Evolutionary conservation across 768 basidiomycete genomes (phyloP).

Genomic region (Panellus pusillus): DNA sequence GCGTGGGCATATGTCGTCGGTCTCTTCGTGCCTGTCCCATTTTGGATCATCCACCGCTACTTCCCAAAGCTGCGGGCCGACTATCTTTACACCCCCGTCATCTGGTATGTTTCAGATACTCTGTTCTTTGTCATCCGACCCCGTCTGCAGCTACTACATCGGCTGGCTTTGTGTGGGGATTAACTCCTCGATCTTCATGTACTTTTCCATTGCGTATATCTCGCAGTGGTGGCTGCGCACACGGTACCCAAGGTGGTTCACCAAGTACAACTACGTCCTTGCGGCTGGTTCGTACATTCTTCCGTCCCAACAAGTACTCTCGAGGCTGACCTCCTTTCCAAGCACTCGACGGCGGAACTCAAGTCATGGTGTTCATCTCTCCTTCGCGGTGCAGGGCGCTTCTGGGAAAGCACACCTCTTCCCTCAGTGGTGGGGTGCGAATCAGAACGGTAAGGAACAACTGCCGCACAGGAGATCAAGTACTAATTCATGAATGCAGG

Average conservation of each 20-base stretch:
- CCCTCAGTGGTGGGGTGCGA: conserved; percentile 60
- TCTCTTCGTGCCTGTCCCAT: conserved; percentile 51
- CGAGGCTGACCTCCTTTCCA: not conserved
- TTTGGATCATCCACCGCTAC: conserved; percentile 47
- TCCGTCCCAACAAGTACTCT: not conserved
- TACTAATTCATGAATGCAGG: conserved; percentile 22
- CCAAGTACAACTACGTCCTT: conserved; percentile 42
- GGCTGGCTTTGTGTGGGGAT: conserved; percentile 53
- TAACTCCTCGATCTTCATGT: conserved; percentile 43
- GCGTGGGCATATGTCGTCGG: conserved; percentile 49
- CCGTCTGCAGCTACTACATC: conserved; percentile 39
- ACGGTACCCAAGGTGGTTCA: conserved; percentile 48
- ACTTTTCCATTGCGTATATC: conserved; percentile 42
- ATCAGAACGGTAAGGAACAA: conserved; percentile 44
- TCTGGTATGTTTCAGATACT: conserved; percentile 31
- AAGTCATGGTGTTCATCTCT: conserved; percentile 59
- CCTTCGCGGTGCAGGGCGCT: conserved; percentile 53
- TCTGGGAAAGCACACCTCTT: conserved; percentile 48
- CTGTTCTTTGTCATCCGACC: not conserved
- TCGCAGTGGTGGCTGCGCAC: conserved; percentile 51
- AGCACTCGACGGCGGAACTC: conserved; percentile 38
- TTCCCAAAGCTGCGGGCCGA: conserved; percentile 47
- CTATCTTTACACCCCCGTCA: conserved; percentile 48
- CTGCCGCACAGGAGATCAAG: not conserved
- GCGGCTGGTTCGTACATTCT: conserved; percentile 27